These are phyloP conservation scores for Serendipita sp. DNA, from an alignment of 768 basidiomycete species.

Conservation along the genomic window DNA sequence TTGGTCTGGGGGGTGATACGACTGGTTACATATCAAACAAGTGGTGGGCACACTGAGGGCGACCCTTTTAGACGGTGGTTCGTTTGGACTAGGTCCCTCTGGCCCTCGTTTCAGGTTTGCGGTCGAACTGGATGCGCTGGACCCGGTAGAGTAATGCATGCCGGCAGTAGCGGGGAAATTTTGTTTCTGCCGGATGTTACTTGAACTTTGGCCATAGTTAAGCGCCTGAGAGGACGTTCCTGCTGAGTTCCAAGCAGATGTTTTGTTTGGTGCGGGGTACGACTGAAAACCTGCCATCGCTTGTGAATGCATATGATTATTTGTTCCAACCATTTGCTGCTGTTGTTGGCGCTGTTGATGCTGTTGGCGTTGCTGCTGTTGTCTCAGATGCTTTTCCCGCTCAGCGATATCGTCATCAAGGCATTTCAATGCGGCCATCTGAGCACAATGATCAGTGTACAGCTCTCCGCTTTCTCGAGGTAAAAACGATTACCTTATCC, in stretches of 20 bases:
- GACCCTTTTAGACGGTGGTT: not conserved
- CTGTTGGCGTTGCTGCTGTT: not conserved
- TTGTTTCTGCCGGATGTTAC: not conserved
- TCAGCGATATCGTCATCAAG: conserved; percentile 2
- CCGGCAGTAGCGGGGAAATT: not conserved
- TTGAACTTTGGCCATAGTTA: not conserved
- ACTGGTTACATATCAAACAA: not conserved
- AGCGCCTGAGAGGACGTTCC: too few relatives aligned
- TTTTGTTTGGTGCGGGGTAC: not conserved
- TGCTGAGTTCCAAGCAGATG: not conserved
- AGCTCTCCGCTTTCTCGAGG: not conserved
- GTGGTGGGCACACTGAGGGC: not conserved
- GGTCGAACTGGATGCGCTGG: too few relatives aligned
- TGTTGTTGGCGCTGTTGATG: too few relatives aligned
- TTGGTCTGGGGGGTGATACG: not conserved
- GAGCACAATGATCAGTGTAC: not conserved
- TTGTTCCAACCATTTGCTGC: not conserved
- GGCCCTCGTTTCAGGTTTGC: not conserved
- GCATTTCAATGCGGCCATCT: not conserved
- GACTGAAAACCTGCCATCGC: not conserved
- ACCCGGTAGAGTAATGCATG: too few relatives aligned
- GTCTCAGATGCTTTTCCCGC: not conserved
- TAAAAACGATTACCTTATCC: not conserved
- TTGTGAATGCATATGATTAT: not conserved
- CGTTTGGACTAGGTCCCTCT: not conserved